phyloP scores from a whole-genome alignment of 805 yeast genomes.

The Wickerhamiella kurtzmanii region DNA sequence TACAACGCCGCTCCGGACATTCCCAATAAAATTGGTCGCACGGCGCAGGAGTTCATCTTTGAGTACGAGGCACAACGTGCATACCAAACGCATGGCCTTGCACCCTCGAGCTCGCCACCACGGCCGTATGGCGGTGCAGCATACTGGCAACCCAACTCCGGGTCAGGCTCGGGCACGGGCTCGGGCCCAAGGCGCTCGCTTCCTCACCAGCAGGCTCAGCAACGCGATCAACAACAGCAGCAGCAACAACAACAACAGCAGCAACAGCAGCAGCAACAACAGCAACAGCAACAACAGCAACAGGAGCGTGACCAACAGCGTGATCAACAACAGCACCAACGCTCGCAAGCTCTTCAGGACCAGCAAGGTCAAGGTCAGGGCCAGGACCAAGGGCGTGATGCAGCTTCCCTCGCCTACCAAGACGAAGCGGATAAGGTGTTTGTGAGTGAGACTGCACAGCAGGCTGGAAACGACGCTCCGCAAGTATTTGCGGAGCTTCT shows the following conservation, averaged over 20 bases:
- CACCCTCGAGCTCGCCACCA: constrained; percentile 16
- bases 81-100: constrained; percentile 5
- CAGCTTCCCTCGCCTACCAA: too few species aligned
- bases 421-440: constrained; percentile 5
- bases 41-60: constrained; percentile 28
- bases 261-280: too few species aligned
- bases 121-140: constrained; percentile 5
- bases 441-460: background rate
- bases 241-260: too few species aligned
- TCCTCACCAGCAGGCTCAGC: background rate
- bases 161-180: too few species aligned
- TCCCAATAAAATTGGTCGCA: constrained; percentile 30
- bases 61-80: constrained; percentile 22
- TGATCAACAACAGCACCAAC: too few species aligned
- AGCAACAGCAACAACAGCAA: too few species aligned
- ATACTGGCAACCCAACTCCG: background rate
- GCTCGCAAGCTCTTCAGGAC: too few species aligned
- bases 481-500: constrained; percentile 15
- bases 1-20: constrained; percentile 36
- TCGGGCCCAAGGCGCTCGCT: background rate
- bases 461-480: constrained; percentile 7
- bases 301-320: too few species aligned
- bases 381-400: too few species aligned
- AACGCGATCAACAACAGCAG: too few species aligned
- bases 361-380: too few species aligned